These are phyloP conservation scores for Strobilomyces confusus DNA, from an alignment of 768 basidiomycete species.

Conservation along the genomic window DNA sequence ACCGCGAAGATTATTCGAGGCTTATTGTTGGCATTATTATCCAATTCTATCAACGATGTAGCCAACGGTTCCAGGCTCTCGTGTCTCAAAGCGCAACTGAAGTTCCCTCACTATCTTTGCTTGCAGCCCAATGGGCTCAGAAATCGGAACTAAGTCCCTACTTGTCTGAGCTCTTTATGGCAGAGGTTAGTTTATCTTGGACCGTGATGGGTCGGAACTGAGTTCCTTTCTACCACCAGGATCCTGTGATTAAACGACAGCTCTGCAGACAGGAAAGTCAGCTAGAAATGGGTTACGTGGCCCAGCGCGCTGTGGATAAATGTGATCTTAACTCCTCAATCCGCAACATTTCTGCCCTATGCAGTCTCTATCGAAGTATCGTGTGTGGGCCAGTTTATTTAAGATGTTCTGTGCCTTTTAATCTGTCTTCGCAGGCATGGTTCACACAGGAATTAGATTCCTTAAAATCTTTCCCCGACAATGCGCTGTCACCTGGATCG, in stretches of 20 bases:
- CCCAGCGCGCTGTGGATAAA: conserved; percentile 48
- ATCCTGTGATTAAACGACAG: conserved; percentile 43
- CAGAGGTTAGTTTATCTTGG: conserved; percentile 41
- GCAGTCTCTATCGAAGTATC: conserved; percentile 80
- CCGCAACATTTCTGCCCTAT: conserved; percentile 70
- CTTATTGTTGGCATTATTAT: conserved; percentile 91
- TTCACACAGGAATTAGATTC: conserved; percentile 68
- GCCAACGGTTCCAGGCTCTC: conserved; percentile 78
- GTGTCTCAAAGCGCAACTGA: conserved; percentile 42
- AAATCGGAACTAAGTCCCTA: conserved; percentile 72
- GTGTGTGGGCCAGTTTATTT: conserved; percentile 43
- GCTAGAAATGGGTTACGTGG: conserved; percentile 67
- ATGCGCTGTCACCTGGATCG: conserved; percentile 45
- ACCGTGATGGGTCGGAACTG: neutral
- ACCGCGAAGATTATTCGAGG: conserved; percentile 91
- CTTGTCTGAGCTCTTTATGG: conserved; percentile 58
- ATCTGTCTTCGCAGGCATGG: conserved; percentile 60
- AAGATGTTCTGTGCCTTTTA: conserved; percentile 4
- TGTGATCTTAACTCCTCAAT: conserved; percentile 67
- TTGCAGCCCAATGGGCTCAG: conserved; percentile 83
- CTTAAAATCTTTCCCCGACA: conserved; percentile 59
- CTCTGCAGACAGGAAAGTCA: conserved; percentile 76
- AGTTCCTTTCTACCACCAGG: conserved; percentile 28
- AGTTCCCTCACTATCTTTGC: conserved; percentile 44
- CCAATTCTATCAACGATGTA: conserved; percentile 94